Base-by-base conservation (phyloP, 805 yeast genomes). In the Candida bentonensis region DNA sequence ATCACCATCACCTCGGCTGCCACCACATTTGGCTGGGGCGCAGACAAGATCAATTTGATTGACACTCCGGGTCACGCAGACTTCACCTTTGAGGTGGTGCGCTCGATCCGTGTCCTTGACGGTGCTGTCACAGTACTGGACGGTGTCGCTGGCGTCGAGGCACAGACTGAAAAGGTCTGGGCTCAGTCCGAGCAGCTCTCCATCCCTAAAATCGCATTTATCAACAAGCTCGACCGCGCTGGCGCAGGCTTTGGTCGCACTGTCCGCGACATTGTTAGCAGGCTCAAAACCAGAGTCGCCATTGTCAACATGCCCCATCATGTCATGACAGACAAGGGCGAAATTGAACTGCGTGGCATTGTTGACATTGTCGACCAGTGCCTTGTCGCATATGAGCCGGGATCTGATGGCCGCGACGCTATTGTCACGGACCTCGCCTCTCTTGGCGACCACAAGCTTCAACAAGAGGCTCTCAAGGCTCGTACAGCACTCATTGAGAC, bases 21-120 rank as follows among this genome's bases (percentile, higher is more conserved):
- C 0, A 87, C 89, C 28, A 76, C 96, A 0, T 73, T 92, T 42
- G 81, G 85, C 23, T 92, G 97, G 97, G 76, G 75, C 47, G 66
- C 68, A 41, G 74, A 76, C 55, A 77, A 76, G 51, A 78, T 92
- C 54, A 92, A 92, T 60, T 68, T 92, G 46, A 87, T 92, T 21
- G 98, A 92, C 60, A 92, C 98, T 0, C 98, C 98, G 0, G 98
- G 98, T 0, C 98, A 92, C 62, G 96, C 95, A 0, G 98, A 92
- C 63, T 92, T 92, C 60, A 83, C 94, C 0, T 92, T 88, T 60
- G 98, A 92, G 62, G 98, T 92, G 3, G 83, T 77, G 1, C 66
- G 96, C 45, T 80, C 97, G 0, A 69, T 92, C 46, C 72, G 96
- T 49, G 96, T 92, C 1, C 65, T 92, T 7, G 98, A 92, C 64